phyloP scores from a whole-genome alignment of 2,329 filamentous ascomycete genomes.

The Colletotrichum orbiculare region DNA sequence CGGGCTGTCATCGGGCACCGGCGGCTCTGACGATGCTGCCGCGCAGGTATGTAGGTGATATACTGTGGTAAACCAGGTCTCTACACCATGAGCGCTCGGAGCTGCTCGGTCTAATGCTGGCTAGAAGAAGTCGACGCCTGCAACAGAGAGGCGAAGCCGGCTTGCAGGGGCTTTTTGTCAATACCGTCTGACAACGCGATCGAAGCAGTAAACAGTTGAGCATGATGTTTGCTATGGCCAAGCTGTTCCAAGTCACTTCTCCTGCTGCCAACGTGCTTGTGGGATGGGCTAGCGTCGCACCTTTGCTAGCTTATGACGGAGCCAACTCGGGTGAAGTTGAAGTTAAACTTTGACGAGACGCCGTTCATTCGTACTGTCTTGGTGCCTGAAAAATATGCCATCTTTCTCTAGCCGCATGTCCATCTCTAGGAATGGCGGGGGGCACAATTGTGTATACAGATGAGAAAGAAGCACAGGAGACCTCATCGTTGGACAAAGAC shows the following conservation, averaged over 20 bases:
- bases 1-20: constrained; percentile 8
- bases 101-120: constrained; percentile 9
- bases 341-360: not conserved
- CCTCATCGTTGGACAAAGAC: constrained; percentile 11
- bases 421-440: not conserved
- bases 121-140: constrained; percentile 2
- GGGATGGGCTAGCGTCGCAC: not conserved
- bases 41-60: constrained; percentile 11
- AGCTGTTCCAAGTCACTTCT: not conserved
- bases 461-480: constrained; percentile 3
- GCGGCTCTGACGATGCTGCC: constrained; percentile 18
- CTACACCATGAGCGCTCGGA: constrained; percentile 12
- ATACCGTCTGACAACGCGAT: constrained; percentile 11
- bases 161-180: constrained; percentile 5
- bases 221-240: constrained; percentile 8
- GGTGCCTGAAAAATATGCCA: not conserved
- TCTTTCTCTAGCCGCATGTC: constrained; percentile 14
- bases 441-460: not conserved
- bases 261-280: not conserved
- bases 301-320: not conserved
- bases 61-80: not conserved
- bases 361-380: constrained; percentile 14
- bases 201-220: constrained; percentile 22
- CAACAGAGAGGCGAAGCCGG: constrained; percentile 2
- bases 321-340: not conserved